Base-by-base conservation (phyloP, 2,329 filamentous ascomycete species). In the Aspergillus candidus region DNA sequence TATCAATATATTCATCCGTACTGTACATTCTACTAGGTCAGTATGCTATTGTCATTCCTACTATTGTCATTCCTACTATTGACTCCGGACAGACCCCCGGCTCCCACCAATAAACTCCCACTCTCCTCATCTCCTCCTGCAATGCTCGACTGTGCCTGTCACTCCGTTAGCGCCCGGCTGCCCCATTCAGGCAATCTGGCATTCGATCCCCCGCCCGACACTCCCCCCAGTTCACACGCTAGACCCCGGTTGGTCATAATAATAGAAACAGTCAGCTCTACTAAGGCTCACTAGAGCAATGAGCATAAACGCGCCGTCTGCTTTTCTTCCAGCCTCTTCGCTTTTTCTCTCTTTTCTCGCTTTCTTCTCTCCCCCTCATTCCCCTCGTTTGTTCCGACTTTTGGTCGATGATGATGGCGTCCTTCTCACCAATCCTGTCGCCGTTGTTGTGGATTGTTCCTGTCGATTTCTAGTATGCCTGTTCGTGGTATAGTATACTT, bases 251-350 rank as follows among this genome's bases (percentile, higher is more conserved):
- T 48, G 50, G 48, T 38, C 51, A 55, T 53, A 54, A 53, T 61
- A 63, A 65, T 63, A 63, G 60, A 59, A 59, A 60, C 57, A 48
- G 40, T 55, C 56, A 57, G 55, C 52, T 53, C 40, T 38, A 44
- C 40, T 35, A 46, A 49, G 40, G 47, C 49, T 43, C 49, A 48
- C 47, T 44, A 40, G 44, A 46, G 41, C 42, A 39, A 39, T 45
- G 47, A 37, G 43, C 43, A 48, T 52, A 52, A 50, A 55, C 50
- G 51, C 52, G 52, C 49, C 47, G 47, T 44, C 49, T 34, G 49
- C 50, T 30, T 50, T 27, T 52, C 52, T 53, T 51, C 52, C 52
- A 49, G 48, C 50, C 39, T 54, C 44, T 49, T 43, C 43, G 44
- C 43, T 48, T 44, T 41, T 40, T n/a, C n/a, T n/a, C n/a, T n/a